phyloP scores from a whole-genome alignment of 1,284 basidiomycete species.

The Agroathelia rolfsii region DNA sequence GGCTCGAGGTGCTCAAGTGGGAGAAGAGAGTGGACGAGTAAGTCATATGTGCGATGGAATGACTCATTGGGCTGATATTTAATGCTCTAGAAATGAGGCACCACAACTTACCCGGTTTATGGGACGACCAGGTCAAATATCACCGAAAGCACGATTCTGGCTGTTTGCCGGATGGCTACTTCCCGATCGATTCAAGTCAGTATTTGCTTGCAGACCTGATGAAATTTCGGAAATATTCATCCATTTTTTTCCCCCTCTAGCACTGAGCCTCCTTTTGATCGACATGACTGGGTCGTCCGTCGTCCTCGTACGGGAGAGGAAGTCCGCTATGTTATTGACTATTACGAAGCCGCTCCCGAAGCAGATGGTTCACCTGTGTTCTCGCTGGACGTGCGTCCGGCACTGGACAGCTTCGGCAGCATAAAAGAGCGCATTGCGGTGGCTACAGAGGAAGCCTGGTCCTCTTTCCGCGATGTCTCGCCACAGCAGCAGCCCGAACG shows the following conservation, averaged over 20 bases:
- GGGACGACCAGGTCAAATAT: slow-evolving; percentile 84
- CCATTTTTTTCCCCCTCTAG: slow-evolving; percentile 32
- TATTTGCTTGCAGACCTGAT: slow-evolving; percentile 13
- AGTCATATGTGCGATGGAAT: slow-evolving; percentile 13
- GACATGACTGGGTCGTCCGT: slow-evolving; percentile 96
- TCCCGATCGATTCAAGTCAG: slow-evolving; percentile 83
- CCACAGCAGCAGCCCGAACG: too few relatives aligned
- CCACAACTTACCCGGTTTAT: slow-evolving; percentile 77
- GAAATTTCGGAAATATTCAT: slow-evolving; percentile 1
- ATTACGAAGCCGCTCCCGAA: slow-evolving; percentile 84
- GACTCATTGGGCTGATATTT: slow-evolving; percentile 10
- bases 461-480: slow-evolving; percentile 24
- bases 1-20: slow-evolving; percentile 93
- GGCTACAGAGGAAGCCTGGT: slow-evolving; percentile 67
- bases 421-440: slow-evolving; percentile 62
- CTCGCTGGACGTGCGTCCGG: slow-evolving; percentile 85
- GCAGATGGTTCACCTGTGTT: slow-evolving; percentile 86
- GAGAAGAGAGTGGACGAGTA: slow-evolving; percentile 64
- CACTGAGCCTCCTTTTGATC: slow-evolving; percentile 88
- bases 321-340: slow-evolving; percentile 93
- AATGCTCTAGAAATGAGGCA: slow-evolving; percentile 42
- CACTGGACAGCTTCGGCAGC: slow-evolving; percentile 71
- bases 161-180: slow-evolving; percentile 81
- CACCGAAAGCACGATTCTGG: slow-evolving; percentile 83
- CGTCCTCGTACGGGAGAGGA: slow-evolving; percentile 65